Conservation (phyloP, 2,329 filamentous ascomycete species). For the Dactylellina sp. region DNA sequence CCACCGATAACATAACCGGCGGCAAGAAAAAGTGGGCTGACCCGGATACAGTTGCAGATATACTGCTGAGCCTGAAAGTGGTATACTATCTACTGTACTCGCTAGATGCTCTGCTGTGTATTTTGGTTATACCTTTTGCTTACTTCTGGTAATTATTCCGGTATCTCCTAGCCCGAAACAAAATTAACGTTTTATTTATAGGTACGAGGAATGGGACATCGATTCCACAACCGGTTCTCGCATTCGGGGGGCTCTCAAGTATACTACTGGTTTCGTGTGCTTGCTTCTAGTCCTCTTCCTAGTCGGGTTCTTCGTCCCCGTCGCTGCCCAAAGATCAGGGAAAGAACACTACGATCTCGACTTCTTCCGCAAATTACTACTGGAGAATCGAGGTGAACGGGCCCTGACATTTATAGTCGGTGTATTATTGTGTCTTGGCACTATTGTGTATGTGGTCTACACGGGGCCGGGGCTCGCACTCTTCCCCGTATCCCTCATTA, state of each 20-base stretch:
- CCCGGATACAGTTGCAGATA: conserved; percentile 79
- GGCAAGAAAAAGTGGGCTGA: conserved; percentile 96
- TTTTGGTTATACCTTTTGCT: conserved; percentile 90
- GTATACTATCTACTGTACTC: conserved; percentile 95
- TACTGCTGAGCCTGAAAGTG: conserved; percentile 82
- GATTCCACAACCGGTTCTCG: conserved; percentile 76
- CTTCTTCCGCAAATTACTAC: conserved; percentile 86
- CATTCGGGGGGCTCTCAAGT: conserved; percentile 87
- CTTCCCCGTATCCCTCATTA: conserved; percentile 89
- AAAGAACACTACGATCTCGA: conserved; percentile 80
- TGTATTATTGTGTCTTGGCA: conserved; percentile 86
- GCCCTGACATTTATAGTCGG: conserved; percentile 90
- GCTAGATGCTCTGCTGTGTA: conserved; percentile 86
- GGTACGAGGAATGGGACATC: conserved; percentile 89
- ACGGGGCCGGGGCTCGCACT: conserved; percentile 89
- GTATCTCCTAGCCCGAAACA: neutral
- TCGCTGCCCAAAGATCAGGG: conserved; percentile 75
- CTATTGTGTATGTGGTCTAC: conserved; percentile 86
- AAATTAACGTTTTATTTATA: conserved; percentile 9
- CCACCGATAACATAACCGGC: conserved; percentile 78
- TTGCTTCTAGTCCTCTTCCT: conserved; percentile 86
- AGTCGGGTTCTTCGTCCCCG: conserved; percentile 92
- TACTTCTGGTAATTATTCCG: conserved; percentile 81
- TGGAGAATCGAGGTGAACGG: conserved; percentile 90
- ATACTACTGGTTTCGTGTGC: conserved; percentile 84